phyloP scores from a whole-genome alignment of 768 basidiomycete genomes.

The Lactifluus echinatus region DNA sequence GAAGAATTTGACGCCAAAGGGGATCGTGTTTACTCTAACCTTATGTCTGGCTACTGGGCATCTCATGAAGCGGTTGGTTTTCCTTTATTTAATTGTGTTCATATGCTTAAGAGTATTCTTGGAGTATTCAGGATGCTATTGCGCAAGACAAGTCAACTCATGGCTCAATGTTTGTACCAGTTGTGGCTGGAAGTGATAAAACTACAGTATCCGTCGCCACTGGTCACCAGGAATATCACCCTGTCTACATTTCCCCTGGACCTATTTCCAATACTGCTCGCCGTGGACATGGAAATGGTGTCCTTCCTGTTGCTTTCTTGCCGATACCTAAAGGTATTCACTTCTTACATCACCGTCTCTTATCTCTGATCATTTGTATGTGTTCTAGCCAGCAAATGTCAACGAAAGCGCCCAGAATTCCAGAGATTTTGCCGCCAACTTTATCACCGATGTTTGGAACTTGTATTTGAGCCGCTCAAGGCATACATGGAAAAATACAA shows the following conservation, averaged over 20 bases:
- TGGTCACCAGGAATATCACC: not conserved
- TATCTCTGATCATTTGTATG: no score
- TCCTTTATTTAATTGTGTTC: not conserved
- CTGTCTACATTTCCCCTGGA: not conserved
- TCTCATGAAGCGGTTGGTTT: not conserved
- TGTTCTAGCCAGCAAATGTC: not conserved
- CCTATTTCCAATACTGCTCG: not conserved
- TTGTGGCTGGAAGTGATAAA: not conserved
- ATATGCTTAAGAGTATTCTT: not conserved
- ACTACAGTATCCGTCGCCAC: not conserved
- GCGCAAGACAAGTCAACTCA: not conserved
- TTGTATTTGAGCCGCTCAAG: not conserved
- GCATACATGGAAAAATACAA: not conserved
- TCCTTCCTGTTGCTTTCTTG: not conserved
- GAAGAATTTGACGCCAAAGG: not conserved
- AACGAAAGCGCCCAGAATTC: slow-evolving; percentile 10
- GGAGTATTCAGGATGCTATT: not conserved
- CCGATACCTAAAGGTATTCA: not conserved
- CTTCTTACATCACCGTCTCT: no score
- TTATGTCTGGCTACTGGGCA: not conserved
- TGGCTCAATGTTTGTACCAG: not conserved
- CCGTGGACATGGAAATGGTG: not conserved
- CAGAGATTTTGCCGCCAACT: slow-evolving; percentile 19
- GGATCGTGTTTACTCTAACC: not conserved
- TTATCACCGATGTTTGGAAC: slow-evolving; percentile 4